phyloP scores from a whole-genome alignment of 78 protist genomes.

The Ministeria vibrans region DNA sequence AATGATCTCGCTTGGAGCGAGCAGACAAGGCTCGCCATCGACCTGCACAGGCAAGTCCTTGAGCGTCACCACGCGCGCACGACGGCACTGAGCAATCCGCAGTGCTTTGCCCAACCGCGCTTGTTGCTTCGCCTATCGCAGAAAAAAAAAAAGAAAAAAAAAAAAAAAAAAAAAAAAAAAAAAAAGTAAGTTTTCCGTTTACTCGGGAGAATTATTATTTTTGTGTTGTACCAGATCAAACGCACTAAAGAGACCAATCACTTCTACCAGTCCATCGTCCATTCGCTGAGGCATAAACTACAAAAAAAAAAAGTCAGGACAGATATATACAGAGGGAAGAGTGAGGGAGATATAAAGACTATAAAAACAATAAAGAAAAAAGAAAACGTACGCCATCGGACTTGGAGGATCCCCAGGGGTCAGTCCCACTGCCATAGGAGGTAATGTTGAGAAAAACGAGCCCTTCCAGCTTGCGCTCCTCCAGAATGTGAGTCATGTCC shows the following conservation, averaged over 20 bases:
- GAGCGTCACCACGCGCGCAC: background rate
- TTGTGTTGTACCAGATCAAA: background rate
- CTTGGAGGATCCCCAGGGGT: background rate
- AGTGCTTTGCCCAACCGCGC: slow-evolving; percentile 5
- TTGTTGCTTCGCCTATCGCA: slow-evolving; percentile 4
- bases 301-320: background rate
- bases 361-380: slow-evolving; percentile 9
- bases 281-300: background rate
- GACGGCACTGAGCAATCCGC: background rate
- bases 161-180: too few species aligned
- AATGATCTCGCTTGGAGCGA: background rate
- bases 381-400: background rate
- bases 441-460: background rate
- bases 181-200: background rate
- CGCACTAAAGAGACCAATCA: background rate
- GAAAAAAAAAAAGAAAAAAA: background rate
- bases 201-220: background rate
- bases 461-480: background rate
- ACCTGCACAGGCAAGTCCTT: slow-evolving; percentile 14
- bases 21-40: slow-evolving; percentile 40
- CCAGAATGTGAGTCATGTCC: background rate
- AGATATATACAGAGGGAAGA: too few species aligned
- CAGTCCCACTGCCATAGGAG: slow-evolving; percentile 1
- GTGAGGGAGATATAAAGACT: background rate
- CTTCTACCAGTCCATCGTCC: slow-evolving; percentile 4